These are phyloP conservation scores for Aristolochia californica DNA, from an alignment of 164 flowering plant genomes.

Conservation along the genomic window DNA sequence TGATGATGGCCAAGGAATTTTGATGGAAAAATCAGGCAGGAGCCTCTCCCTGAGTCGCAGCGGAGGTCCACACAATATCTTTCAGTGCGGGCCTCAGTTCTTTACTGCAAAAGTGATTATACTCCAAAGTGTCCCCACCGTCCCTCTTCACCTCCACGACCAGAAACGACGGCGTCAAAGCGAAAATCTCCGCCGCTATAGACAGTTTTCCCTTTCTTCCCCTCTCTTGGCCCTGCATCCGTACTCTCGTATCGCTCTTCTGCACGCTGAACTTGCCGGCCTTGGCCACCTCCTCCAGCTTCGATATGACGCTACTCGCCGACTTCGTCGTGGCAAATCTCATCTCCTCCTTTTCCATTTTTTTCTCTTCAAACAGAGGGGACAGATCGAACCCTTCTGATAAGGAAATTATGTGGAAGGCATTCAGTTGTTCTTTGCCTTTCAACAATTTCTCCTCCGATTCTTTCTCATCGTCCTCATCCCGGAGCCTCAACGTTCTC, in stretches of 20 bases:
- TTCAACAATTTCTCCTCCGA: neutral
- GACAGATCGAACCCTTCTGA: conserved; percentile 51
- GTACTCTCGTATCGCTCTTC: conserved; percentile 32
- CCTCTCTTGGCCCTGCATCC: conserved; percentile 34
- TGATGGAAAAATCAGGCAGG: conserved; percentile 20
- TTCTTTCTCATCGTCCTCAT: conserved; percentile 4
- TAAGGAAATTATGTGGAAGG: conserved; percentile 45
- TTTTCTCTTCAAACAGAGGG: conserved; percentile 39
- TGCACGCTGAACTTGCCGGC: conserved; percentile 28
- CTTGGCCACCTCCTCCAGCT: conserved; percentile 35
- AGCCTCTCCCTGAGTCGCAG: conserved; percentile 17
- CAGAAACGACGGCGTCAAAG: conserved; percentile 43
- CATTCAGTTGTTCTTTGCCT: conserved; percentile 25
- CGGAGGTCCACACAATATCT: conserved; percentile 59
- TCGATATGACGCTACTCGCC: conserved; percentile 40
- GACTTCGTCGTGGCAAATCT: conserved; percentile 37
- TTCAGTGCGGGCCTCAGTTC: conserved; percentile 63
- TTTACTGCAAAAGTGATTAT: conserved; percentile 51
- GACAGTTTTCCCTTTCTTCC: conserved; percentile 57
- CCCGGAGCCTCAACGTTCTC: conserved; percentile 2
- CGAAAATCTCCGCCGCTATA: conserved; percentile 47
- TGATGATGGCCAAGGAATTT: too few relatives aligned
- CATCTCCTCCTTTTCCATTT: conserved; percentile 33
- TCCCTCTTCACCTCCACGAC: conserved; percentile 68
- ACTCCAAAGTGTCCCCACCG: conserved; percentile 60